Percentiles rank a stretch among this genome's conserved stretches.
These are phyloP conservation scores for Aphanomyces stellatus DNA, from an alignment of 352 stramenopile species.

Conservation along the genomic window DNA sequence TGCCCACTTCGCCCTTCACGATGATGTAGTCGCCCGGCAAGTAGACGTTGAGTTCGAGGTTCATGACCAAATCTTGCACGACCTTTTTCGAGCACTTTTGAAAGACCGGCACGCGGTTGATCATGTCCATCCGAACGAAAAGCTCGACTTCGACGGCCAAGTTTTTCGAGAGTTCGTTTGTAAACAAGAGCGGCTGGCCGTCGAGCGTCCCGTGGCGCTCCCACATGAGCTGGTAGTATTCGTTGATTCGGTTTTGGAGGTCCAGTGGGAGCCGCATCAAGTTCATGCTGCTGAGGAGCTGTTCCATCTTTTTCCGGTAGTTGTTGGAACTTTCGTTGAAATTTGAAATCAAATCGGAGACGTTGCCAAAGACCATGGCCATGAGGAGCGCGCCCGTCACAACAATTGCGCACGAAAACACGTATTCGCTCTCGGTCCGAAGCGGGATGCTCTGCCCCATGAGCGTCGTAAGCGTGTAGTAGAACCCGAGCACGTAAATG, in stretches of 20 bases:
- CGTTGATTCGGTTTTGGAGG: slow-evolving; percentile 74
- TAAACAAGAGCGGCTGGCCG: slow-evolving; percentile 60
- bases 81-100: slow-evolving; percentile 73
- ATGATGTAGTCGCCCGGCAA: slow-evolving; percentile 82
- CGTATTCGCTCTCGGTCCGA: slow-evolving; percentile 59
- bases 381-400: slow-evolving; percentile 67
- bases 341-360: slow-evolving; percentile 83
- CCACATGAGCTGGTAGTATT: slow-evolving; percentile 84
- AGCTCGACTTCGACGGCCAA: slow-evolving; percentile 76
- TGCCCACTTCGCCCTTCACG: slow-evolving; percentile 69
- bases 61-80: slow-evolving; percentile 75
- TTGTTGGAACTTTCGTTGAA: slow-evolving; percentile 80
- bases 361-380: slow-evolving; percentile 81
- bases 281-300: slow-evolving; percentile 79
- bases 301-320: slow-evolving; percentile 72
- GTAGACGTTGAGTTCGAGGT: slow-evolving; percentile 74
- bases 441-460: slow-evolving; percentile 75
- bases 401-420: slow-evolving; percentile 63
- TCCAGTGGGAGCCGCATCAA: slow-evolving; percentile 68
- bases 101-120: slow-evolving; percentile 81
- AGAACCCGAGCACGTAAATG: slow-evolving; percentile 60
- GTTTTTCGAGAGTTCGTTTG: slow-evolving; percentile 68
- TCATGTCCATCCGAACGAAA: slow-evolving; percentile 82
- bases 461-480: slow-evolving; percentile 56
- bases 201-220: slow-evolving; percentile 72